Conservation (phyloP, 1,284 basidiomycete species). For the Rhodotorula sp. region DNA sequence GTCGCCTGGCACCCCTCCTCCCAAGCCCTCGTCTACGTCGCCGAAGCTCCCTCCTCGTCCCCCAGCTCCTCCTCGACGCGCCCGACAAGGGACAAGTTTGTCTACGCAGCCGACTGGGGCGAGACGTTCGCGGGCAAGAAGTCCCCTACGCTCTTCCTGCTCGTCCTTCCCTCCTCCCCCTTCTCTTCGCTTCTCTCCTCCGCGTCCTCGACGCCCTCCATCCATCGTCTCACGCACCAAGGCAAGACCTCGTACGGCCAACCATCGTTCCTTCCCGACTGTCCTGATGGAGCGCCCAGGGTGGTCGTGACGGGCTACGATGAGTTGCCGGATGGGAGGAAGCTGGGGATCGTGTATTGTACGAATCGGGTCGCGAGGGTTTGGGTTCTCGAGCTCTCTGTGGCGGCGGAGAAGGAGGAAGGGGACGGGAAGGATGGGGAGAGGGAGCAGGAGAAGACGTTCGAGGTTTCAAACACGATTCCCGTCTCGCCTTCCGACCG, state of each 20-base stretch:
- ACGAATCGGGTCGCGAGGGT: slow-evolving; percentile 63
- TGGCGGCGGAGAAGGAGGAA: neutral
- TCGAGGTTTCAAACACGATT: slow-evolving; percentile 22
- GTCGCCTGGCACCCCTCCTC: slow-evolving; percentile 26
- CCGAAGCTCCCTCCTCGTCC: slow-evolving; percentile 29
- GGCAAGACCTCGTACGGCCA: slow-evolving; percentile 31
- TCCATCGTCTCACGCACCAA: slow-evolving; percentile 25
- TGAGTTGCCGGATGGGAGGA: slow-evolving; percentile 58
- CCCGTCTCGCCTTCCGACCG: slow-evolving; percentile 51
- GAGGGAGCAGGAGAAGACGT: neutral
- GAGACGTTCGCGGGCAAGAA: slow-evolving; percentile 37
- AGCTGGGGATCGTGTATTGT: slow-evolving; percentile 64
- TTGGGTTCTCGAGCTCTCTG: slow-evolving; percentile 49
- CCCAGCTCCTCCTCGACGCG: neutral
- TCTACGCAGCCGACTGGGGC: slow-evolving; percentile 39
- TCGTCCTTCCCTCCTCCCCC: slow-evolving; percentile 15
- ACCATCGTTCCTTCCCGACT: slow-evolving; percentile 26
- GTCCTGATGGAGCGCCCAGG: neutral
- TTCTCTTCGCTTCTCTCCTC: neutral
- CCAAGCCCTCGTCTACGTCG: slow-evolving; percentile 36
- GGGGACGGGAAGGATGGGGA: neutral
- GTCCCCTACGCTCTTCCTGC: slow-evolving; percentile 35
- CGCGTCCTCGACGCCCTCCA: neutral
- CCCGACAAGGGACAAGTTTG: slow-evolving; percentile 16
- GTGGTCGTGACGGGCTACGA: slow-evolving; percentile 61